These are phyloP conservation scores for Tulasnella sp. DNA, from an alignment of 768 basidiomycete species.

Conservation along the genomic window DNA sequence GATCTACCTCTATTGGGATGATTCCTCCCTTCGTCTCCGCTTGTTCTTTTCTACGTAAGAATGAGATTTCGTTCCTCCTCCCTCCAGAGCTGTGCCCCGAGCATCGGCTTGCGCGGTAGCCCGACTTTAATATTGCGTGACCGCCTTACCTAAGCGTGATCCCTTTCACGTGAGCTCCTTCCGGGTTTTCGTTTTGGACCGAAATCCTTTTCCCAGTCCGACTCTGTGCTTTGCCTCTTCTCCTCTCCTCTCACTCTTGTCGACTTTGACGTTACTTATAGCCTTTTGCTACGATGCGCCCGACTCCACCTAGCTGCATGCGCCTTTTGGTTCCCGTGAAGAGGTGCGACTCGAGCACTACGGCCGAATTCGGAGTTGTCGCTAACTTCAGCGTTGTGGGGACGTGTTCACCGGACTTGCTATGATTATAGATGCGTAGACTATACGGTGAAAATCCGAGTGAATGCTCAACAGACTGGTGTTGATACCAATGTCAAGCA, in stretches of 20 bases:
- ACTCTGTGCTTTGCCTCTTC: neutral
- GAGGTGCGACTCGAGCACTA: slow-evolving; percentile 53
- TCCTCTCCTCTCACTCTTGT: neutral
- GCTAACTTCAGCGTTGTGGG: neutral
- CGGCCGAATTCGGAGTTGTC: neutral
- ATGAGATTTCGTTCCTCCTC: neutral
- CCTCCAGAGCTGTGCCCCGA: neutral
- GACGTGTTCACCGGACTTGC: neutral
- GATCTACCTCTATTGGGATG: neutral
- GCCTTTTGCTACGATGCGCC: slow-evolving; percentile 59
- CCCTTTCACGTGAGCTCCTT: slow-evolving; percentile 25
- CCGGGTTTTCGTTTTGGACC: slow-evolving; percentile 10
- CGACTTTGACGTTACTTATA: neutral
- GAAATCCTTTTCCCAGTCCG: neutral
- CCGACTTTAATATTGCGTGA: neutral
- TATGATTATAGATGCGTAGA: slow-evolving; percentile 76
- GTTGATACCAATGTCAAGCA: slow-evolving; percentile 98
- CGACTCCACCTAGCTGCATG: slow-evolving; percentile 69
- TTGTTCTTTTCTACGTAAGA: neutral
- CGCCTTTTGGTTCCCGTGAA: slow-evolving; percentile 96
- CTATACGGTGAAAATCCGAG: slow-evolving; percentile 98
- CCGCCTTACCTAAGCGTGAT: neutral
- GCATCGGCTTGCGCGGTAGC: too few relatives aligned
- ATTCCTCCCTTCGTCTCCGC: neutral
- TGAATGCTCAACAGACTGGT: slow-evolving; percentile 92